A percentile compares a stretch with the other conserved stretches of the same genome.
These are phyloP conservation scores for Ustilago xerochloae DNA, from an alignment of 1,284 basidiomycete genomes.

Conservation along the genomic window DNA sequence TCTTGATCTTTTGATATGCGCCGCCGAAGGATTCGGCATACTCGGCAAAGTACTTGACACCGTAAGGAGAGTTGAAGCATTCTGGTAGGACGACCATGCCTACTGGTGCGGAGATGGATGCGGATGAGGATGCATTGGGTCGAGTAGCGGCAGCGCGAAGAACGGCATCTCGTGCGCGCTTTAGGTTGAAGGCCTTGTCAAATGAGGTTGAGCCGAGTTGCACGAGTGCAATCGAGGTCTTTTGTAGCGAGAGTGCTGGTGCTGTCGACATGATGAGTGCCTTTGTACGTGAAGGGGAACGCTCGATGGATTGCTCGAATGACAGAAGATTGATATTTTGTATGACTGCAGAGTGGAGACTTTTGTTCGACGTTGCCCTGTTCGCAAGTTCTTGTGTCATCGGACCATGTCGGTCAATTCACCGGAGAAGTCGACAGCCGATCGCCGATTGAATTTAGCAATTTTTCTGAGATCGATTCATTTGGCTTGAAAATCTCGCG, in stretches of 20 bases:
- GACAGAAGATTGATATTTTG: no score
- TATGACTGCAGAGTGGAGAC: no score
- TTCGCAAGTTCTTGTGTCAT: background rate
- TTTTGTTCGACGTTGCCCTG: background rate
- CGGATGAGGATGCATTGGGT: slow-evolving; percentile 11
- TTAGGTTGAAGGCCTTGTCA: slow-evolving; percentile 62
- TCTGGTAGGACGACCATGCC: slow-evolving; percentile 74
- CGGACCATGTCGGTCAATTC: slow-evolving; percentile 7
- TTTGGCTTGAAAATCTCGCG: background rate
- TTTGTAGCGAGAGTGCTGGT: slow-evolving; percentile 38
- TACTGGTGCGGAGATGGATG: slow-evolving; percentile 30
- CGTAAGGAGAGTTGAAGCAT: slow-evolving; percentile 98
- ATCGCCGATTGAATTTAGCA: slow-evolving; percentile 1
- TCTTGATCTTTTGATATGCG: slow-evolving; percentile 60
- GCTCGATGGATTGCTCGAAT: no score
- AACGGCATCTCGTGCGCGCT: slow-evolving; percentile 54
- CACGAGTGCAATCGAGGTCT: slow-evolving; percentile 57
- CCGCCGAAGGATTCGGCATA: slow-evolving; percentile 64
- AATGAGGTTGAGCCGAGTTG: slow-evolving; percentile 63
- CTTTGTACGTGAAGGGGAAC: no score
- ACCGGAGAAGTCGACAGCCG: background rate
- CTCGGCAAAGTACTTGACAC: slow-evolving; percentile 73
- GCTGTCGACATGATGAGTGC: slow-evolving; percentile 31
- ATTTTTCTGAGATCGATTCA: background rate
- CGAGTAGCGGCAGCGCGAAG: slow-evolving; percentile 30